Percentiles rank a stretch among this genome's conserved stretches.
phyloP scores from a whole-genome alignment of 345 rosid genomes.

The Carallia brachiata region DNA sequence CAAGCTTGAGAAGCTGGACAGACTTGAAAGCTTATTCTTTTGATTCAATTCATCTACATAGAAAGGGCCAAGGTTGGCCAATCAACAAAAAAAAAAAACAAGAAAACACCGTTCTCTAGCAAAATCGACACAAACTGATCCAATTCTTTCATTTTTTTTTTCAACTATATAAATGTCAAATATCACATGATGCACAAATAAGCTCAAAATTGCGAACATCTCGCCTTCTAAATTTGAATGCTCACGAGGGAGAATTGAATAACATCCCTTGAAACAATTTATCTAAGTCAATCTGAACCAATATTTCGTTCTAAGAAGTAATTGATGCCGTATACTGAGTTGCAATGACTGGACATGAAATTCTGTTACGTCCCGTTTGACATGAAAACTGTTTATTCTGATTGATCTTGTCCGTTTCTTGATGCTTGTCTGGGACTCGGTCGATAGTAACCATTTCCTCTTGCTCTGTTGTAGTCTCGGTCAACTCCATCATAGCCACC shows the following conservation, averaged over 20 bases:
- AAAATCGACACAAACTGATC: not conserved
- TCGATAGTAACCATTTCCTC: slow-evolving; percentile 57
- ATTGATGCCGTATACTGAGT: slow-evolving; percentile 1
- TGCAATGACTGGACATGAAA: slow-evolving; percentile 21
- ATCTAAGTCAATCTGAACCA: slow-evolving; percentile 17
- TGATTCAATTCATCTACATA: too few relatives aligned
- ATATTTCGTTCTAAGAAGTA: slow-evolving; percentile 21
- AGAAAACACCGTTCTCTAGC: not conserved
- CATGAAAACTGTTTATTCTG: slow-evolving; percentile 14
- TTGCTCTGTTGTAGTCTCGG: slow-evolving; percentile 41
- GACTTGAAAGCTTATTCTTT: too few relatives aligned
- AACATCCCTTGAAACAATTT: slow-evolving; percentile 4
- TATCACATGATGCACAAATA: not conserved
- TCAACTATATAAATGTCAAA: not conserved
- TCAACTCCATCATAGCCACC: slow-evolving; percentile 40
- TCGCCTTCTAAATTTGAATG: slow-evolving; percentile 15
- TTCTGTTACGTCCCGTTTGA: slow-evolving; percentile 13
- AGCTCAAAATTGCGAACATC: slow-evolving; percentile 19
- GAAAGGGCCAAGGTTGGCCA: too few relatives aligned
- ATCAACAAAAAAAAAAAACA: not conserved
- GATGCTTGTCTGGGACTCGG: slow-evolving; percentile 36
- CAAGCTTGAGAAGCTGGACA: too few relatives aligned
- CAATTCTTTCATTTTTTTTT: not conserved
- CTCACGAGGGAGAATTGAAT: not conserved
- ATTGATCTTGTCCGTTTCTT: slow-evolving; percentile 33